Percentiles rank a stretch among this genome's conserved stretches.
phyloP scores from a whole-genome alignment of 208 protist species.

The Wallacemonas sp. region DNA sequence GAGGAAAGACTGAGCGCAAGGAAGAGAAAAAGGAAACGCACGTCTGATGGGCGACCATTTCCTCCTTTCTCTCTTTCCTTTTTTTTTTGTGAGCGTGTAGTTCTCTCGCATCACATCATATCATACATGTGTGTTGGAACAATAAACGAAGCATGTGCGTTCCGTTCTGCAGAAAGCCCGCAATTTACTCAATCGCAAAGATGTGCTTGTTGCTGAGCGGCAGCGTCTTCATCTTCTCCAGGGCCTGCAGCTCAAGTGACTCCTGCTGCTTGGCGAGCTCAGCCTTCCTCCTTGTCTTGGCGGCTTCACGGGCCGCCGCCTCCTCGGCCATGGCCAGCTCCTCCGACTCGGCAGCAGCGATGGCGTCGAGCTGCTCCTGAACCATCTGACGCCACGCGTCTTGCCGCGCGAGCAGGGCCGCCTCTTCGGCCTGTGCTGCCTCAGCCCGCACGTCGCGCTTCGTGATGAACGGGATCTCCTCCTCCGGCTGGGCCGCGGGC shows the following conservation, averaged over 20 bases:
- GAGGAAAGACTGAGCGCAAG: too few species aligned
- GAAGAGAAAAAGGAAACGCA: neutral
- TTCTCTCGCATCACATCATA: too few species aligned
- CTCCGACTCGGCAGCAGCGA: constrained; percentile 26
- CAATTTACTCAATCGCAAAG: constrained; percentile 85
- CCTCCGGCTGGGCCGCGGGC: neutral
- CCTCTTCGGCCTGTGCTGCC: constrained; percentile 20
- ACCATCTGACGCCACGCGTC: constrained; percentile 62
- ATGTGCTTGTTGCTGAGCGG: constrained; percentile 80
- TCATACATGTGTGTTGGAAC: too few species aligned
- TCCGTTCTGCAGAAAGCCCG: too few species aligned
- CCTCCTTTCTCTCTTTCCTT: neutral
- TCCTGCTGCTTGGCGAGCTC: constrained; percentile 54
- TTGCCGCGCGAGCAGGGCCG: constrained; percentile 50
- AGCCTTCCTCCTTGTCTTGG: constrained; percentile 35
- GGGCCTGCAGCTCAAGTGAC: constrained; percentile 32
- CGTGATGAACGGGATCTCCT: constrained; percentile 16
- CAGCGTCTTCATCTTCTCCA: constrained; percentile 46
- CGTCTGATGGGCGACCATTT: neutral
- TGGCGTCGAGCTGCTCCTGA: constrained; percentile 38
- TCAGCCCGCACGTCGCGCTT: constrained; percentile 12
- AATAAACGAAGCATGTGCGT: too few species aligned
- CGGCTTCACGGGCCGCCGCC: constrained; percentile 31
- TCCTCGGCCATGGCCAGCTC: constrained; percentile 37
- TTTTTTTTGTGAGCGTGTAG: neutral